Base-by-base conservation (phyloP, 148 eudicot species). In the Rhododendron griersonianum region DNA sequence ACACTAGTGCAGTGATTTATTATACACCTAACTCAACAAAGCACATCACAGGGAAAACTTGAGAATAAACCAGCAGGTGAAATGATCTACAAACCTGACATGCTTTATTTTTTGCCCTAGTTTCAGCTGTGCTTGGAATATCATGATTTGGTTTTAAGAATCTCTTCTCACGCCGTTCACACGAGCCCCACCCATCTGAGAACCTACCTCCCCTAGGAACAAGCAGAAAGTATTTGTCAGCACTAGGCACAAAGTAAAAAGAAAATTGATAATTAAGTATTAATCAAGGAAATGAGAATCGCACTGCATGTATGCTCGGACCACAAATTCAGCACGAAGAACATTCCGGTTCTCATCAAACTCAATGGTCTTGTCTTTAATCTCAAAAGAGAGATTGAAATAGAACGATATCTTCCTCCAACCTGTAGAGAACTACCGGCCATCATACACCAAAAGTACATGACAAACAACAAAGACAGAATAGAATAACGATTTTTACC, bases 121-220 rank as follows among this genome's bases (percentile, higher is more conserved):
- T 96, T 92, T 96, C 99, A 77, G 99, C 99, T 86, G 99, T 96
- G 89, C 98, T 95, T 30, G 99, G 99, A 90, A 96, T 91, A 89
- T 96, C 99, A 89, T 92, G 91, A 88, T 96, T 96, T 83, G 98
- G 98, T 89, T 96, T 95, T 83, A 88, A 11, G 89, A 96, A 96
- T 87, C 85, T 92, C 92, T 96, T 96, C 88, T 96, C 99, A n/a
- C 94, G 93, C 75, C 95, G 86, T 71, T 96, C 99, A 89, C 98
- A 96, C 3, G 99, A 96, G 55, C 99, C 99, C 99, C 99, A 96
- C 83, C 98, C 99, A 93, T 96, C 99, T 35, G 98, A 96, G 88
- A 95, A 96, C 86, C 99, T 93, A 87, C 99, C 99, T 65, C 98
- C 94, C 86, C 99, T 96, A 81, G 21, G 86, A 81, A 67, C 83